These are phyloP conservation scores for Nicotiana benthamiana DNA, from an alignment of 257 asterid genomes.

Conservation along the genomic window DNA sequence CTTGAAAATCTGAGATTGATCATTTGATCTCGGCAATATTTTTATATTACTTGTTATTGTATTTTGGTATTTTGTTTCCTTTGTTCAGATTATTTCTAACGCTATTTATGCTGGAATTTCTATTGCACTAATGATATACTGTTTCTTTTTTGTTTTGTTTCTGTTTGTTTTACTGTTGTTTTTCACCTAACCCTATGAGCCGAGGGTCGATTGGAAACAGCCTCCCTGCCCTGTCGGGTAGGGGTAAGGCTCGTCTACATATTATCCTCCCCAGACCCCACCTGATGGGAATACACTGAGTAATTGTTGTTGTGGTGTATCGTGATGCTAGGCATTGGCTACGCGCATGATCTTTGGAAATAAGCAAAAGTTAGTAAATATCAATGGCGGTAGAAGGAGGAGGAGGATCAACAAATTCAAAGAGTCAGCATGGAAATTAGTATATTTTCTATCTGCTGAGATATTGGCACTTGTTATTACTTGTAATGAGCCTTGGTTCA, in stretches of 20 bases:
- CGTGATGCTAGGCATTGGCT: slow-evolving; percentile 21
- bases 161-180: no score
- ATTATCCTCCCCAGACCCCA: no score
- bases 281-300: no score
- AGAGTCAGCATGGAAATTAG: slow-evolving; percentile 29
- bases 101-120: no score
- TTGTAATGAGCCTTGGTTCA: slow-evolving; percentile 32
- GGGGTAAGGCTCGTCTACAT: no score
- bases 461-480: slow-evolving; percentile 17
- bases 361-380: not conserved
- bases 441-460: slow-evolving; percentile 24
- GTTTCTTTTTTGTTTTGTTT: no score
- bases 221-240: no score
- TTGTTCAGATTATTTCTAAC: no score
- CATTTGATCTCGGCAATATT: not conserved
- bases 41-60: not conserved
- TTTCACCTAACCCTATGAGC: no score
- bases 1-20: not conserved
- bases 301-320: not conserved
- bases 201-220: no score
- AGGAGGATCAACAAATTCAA: slow-evolving; percentile 27
- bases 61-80: no score
- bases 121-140: no score
- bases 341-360: slow-evolving; percentile 14
- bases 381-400: not conserved